phyloP scores from a whole-genome alignment of 257 asterid genomes.

The Solanum bulbocastanum region DNA sequence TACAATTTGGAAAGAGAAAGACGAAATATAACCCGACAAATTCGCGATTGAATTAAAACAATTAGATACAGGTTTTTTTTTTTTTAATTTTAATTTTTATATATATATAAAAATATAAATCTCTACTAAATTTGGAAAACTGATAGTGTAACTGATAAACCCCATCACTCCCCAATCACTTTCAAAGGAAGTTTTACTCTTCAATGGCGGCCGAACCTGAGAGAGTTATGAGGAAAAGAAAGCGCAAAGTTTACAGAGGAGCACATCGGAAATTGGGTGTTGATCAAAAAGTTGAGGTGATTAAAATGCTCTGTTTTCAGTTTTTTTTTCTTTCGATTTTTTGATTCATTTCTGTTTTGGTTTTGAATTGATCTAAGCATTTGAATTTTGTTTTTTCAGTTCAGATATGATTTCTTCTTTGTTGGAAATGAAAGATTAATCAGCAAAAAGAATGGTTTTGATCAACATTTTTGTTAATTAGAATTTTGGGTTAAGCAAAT shows the following conservation, averaged over 20 bases:
- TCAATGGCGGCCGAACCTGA: slow-evolving; percentile 23
- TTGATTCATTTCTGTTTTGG: neutral
- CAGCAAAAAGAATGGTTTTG: neutral
- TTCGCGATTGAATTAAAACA: neutral
- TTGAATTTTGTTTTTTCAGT: neutral
- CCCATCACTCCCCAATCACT: neutral
- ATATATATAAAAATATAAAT: neutral
- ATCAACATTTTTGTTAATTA: neutral
- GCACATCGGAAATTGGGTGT: slow-evolving; percentile 3
- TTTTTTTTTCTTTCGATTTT: neutral
- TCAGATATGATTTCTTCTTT: neutral
- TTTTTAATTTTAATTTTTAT: neutral
- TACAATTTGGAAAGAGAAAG: neutral
- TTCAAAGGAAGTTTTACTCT: neutral
- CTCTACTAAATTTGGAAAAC: neutral
- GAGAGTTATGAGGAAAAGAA: neutral
- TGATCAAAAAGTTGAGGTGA: slow-evolving; percentile 33
- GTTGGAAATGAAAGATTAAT: neutral
- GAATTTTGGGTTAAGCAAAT: neutral
- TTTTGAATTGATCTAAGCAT: neutral
- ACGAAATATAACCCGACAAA: neutral
- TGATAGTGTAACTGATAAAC: neutral
- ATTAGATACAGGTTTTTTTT: neutral
- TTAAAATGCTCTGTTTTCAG: neutral
- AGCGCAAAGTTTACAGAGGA: neutral